Percentiles rank a stretch among this genome's conserved stretches.
These are phyloP conservation scores for Microbotryum scabiosae DNA, from an alignment of 1,284 basidiomycete genomes.

Conservation along the genomic window DNA sequence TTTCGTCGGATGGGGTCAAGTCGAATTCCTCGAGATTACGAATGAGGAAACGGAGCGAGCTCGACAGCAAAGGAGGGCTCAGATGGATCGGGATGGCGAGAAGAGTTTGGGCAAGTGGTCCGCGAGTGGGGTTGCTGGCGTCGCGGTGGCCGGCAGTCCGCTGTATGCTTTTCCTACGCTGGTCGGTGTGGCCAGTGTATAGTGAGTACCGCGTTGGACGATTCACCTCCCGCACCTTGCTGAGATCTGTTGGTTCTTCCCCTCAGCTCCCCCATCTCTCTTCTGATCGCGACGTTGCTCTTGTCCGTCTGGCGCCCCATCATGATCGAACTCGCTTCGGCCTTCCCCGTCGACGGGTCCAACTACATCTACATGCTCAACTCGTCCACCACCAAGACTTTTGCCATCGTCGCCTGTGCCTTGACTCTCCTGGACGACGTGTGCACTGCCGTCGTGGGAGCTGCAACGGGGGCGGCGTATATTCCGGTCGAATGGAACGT, in stretches of 20 bases:
- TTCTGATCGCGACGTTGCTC: constrained; percentile 53
- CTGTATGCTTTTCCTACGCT: constrained; percentile 63
- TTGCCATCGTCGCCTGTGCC: constrained; percentile 54
- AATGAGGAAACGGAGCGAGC: constrained; percentile 37
- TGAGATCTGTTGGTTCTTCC: background rate
- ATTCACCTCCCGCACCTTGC: too few species aligned
- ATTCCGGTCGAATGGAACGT: constrained; percentile 55
- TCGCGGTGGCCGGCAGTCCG: constrained; percentile 58
- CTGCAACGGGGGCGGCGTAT: constrained; percentile 58
- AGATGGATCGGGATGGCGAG: constrained; percentile 41
- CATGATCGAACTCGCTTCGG: constrained; percentile 58
- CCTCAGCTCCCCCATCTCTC: constrained; percentile 53
- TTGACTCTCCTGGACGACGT: constrained; percentile 58
- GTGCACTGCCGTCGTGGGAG: constrained; percentile 58
- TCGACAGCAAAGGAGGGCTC: constrained; percentile 33
- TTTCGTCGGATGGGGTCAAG: constrained; percentile 50
- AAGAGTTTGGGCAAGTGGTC: constrained; percentile 14
- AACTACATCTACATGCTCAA: constrained; percentile 55
- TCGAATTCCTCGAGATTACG: constrained; percentile 45
- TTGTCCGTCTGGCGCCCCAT: constrained; percentile 61
- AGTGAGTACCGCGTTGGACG: constrained; percentile 23
- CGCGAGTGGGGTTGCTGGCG: constrained; percentile 57
- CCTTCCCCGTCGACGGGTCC: constrained; percentile 58
- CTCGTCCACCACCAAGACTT: constrained; percentile 48
- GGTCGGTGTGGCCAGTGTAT: constrained; percentile 51